These are phyloP conservation scores for Bromus sterilis DNA, from an alignment of 176 grass and related monocot genomes.

Conservation along the genomic window DNA sequence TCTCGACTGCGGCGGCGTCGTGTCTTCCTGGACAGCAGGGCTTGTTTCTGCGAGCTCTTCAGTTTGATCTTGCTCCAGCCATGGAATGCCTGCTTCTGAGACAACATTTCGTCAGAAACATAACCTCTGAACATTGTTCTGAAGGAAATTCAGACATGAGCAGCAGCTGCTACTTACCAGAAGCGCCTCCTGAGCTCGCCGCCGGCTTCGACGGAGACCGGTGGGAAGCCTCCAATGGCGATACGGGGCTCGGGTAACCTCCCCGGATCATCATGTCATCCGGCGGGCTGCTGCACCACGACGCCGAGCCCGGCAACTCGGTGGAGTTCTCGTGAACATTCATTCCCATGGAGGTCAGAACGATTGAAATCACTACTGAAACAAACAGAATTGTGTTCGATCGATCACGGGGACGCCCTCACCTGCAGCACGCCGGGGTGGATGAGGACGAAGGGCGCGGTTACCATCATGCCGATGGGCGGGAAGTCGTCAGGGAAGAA, in stretches of 20 bases:
- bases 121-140: background rate
- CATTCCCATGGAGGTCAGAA: background rate
- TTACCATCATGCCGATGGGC: conserved; percentile 40
- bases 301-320: conserved; percentile 85
- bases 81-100: conserved; percentile 14
- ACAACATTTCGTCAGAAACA: background rate
- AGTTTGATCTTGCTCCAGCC: conserved; percentile 17
- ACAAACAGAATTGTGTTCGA: background rate
- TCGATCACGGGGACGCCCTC: too few relatives aligned
- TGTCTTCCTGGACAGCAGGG: background rate
- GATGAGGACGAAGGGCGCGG: conserved; percentile 57
- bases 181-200: conserved; percentile 18
- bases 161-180: conserved; percentile 25
- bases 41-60: conserved; percentile 25
- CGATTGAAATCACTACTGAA: background rate
- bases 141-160: conserved; percentile 6
- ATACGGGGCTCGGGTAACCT: conserved; percentile 83
- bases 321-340: conserved; percentile 86
- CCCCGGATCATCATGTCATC: too few relatives aligned
- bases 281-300: too few relatives aligned
- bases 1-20: conserved; percentile 3
- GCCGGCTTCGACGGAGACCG: conserved; percentile 21
- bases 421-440: too few relatives aligned
- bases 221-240: conserved; percentile 63
- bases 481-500: conserved; percentile 43